Base-by-base conservation (phyloP, 1,139 yeast genomes). In the Zygosaccharomyces pseudobailii region DNA sequence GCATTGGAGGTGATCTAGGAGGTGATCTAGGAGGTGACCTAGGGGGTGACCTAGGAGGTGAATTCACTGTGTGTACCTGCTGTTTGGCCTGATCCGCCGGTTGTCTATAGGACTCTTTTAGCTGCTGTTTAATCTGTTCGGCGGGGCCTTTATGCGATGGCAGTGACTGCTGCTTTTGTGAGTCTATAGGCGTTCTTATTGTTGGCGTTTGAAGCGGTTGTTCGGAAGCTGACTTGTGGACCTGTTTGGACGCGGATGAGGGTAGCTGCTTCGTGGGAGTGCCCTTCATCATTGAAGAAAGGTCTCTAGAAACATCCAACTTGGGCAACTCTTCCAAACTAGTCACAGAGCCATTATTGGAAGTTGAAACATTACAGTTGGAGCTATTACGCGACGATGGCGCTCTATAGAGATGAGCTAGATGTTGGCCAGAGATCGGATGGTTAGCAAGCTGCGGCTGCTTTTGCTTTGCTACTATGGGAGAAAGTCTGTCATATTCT, bases 321-420 rank as follows among this genome's bases (percentile, higher is more conserved):
- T 28, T 38, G 24, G 41, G 41, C 6, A 38, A 20, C 10, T 38
- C 41, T 9, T 38, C 41, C 17, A 38, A 17, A 19, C 41, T 38
- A 7, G 24, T 30, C 22, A 32, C 17, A 27, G 24, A 21, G 9
- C 32, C 32, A 21, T 27, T 27, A n/a, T 10, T 6, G 9, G 34
- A 13, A 17, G 7, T 38, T 9, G 34, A 10, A 6, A 38, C 34
- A 27, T 38, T 38, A 7, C 22, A 17, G 4, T 7, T 38, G 21
- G 41, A 38, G 9, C 20, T 28, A 17, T 25, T 38, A 20, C 41
- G 41, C 27, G 41, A 28, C 3, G 27, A 38, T 5, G 41, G 41
- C 9, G 32, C 34, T 17, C 41, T 21, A 24, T 38, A 38, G 10
- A 38, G 28, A 17, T 27, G 41, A 5, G 41, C 34, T 5, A 38